Evolutionary conservation across 2,329 filamentous ascomycete species (phyloP), one percentile per base, ranked within the genome.

Genomic region (Apiospora phragmitis): DNA sequence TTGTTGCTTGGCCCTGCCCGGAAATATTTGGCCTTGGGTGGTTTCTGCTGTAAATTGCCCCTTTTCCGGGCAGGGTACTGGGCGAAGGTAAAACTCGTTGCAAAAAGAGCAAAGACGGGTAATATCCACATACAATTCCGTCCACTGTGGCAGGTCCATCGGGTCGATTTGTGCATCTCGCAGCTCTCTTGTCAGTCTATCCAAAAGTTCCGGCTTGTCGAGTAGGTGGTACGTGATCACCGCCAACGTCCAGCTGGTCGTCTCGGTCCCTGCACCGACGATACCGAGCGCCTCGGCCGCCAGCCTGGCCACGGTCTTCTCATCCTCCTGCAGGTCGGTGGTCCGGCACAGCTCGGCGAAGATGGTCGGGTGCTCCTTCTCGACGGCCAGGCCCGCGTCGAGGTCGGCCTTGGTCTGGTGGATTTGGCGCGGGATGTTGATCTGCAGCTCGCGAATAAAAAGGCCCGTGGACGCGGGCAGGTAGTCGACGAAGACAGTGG

Each of bases 181-280:
- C 1, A 83, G 74, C 68, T 82, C 81, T 7, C 73, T 65, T 47
- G 74, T 77, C 21, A 82, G 72, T 21, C 71, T 77, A 2, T 70
- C 69, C 7, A 82, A 76, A 1, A 77, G 74, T 29, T 75, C 70
- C 1, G 81, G 81, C 49, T 82, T 75, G 38, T 74, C 74, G 9
- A 83, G 75, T 1, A 83, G 75, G 67, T 80, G 75, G 65, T 79
- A 83, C 0, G 80, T 82, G 45, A 82, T 80, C 47, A 80, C 76
- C 1, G 76, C 75, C 1, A 83, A 69, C 0, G 79, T 72, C 71
- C 77, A 78, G n/a, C 67, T 76, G 14, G 77, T 77, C 11, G 78
- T 80, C 47, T 78, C 76, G n/a, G 80, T 76, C 42, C 80, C 80
- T 9, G 78, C 79, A 12, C 76, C 78, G 1, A 80, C 43, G n/a